Evolutionary conservation across 768 basidiomycete genomes (phyloP), one percentile per base, ranked within the genome.

Genomic region (Lentinula aciculospora): DNA sequence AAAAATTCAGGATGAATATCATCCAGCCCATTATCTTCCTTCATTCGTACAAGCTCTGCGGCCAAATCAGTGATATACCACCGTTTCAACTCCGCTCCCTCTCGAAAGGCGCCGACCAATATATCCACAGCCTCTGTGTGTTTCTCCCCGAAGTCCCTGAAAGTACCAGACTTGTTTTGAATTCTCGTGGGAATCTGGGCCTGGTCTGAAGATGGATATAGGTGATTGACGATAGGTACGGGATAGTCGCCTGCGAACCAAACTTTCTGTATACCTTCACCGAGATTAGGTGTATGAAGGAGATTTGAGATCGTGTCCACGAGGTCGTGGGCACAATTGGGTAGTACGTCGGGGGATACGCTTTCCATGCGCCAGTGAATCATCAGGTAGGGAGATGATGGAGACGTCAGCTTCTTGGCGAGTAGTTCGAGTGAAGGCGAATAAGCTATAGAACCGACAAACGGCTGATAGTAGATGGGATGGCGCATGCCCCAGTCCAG

Each of bases 211-310:
- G 27, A 13, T 1, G 29, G 62, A 54, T 23, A 54, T 23, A 17
- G 49, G 58, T 47, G 32, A 57, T 54, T 60, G 31, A 57, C 60
- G 32, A 67, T 54, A 3, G 70, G 64, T 39, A 68, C 64, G 1
- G 81, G 80, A 61, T 82, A 75, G 64, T 86, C 84, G 23, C 79
- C 82, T 2, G 81, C 81, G 50, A 86, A 71, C 79, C 81, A 86
- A 1, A 84, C 73, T 10, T 72, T 74, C 9, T 63, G 63, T 29
- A 83, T 64, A 13, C 71, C 72, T 12, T 61, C 59, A 27, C 61
- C 60, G 12, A 72, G 58, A 1, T 68, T 60, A 8, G 57, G 46
- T 23, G 66, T 61, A n/a, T 66, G 65, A 25, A 76, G 69, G n/a
- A 76, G 53, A 10, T 65, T 58, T 1, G 64, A 61, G 27, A 86